A percentile compares a stretch with the other conserved stretches of the same genome.
Evolutionary conservation across 129 eudicot species (phyloP).

Genomic region (Flaveria robusta): DNA sequence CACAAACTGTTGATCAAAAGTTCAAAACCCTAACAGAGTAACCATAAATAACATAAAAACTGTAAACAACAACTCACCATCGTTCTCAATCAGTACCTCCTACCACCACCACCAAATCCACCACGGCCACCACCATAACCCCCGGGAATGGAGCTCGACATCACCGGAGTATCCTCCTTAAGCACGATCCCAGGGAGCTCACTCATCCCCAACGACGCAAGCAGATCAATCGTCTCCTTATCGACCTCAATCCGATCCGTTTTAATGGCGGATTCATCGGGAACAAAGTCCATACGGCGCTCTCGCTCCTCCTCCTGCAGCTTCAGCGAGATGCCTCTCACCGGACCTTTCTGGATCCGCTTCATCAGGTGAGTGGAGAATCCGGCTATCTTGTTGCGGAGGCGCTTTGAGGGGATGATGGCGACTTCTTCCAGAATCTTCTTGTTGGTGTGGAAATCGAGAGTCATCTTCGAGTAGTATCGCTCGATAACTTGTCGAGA

Average conservation of each 20-base stretch:
- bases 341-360: slow-evolving; percentile 29
- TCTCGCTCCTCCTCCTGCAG: slow-evolving; percentile 25
- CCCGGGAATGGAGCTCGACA: slow-evolving; percentile 2
- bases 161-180: slow-evolving; percentile 37
- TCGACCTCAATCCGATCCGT: slow-evolving; percentile 56
- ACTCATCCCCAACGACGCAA: slow-evolving; percentile 56
- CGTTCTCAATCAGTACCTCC: slow-evolving; percentile 43
- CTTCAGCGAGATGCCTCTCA: slow-evolving; percentile 27
- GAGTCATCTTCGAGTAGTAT: slow-evolving; percentile 27
- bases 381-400: slow-evolving; percentile 30
- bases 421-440: slow-evolving; percentile 28
- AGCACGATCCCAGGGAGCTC: slow-evolving; percentile 56
- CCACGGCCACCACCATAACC: slow-evolving; percentile 39
- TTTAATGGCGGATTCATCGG: slow-evolving; percentile 64
- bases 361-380: slow-evolving; percentile 41
- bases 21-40: slow-evolving; percentile 1
- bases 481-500: slow-evolving; percentile 26
- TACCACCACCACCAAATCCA: slow-evolving; percentile 32
- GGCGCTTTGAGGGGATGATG: slow-evolving; percentile 22
- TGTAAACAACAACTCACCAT: background rate
- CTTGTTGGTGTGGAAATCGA: slow-evolving; percentile 35
- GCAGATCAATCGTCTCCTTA: slow-evolving; percentile 55
- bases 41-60: background rate
- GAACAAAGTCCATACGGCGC: slow-evolving; percentile 45
- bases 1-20: slow-evolving; percentile 1